These are phyloP conservation scores for Pterocarpus santalinus DNA, from an alignment of 306 rosid species.

Conservation along the genomic window DNA sequence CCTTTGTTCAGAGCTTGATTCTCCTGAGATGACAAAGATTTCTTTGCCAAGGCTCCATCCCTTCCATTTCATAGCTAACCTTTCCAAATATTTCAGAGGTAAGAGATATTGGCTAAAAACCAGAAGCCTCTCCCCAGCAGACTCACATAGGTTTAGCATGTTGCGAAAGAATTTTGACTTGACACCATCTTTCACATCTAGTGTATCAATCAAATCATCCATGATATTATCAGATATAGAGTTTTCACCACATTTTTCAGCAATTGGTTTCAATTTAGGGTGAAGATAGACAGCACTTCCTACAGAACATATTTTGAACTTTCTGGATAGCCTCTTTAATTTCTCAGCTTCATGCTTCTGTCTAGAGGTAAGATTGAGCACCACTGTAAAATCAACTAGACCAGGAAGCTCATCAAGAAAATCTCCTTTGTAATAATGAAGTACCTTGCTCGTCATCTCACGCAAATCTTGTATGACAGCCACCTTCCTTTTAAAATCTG, in stretches of 20 bases:
- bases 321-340: constrained; percentile 57
- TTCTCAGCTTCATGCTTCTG: constrained; percentile 69
- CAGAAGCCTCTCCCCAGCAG: constrained; percentile 81
- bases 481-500: constrained; percentile 80
- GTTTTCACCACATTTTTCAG: constrained; percentile 63
- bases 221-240: constrained; percentile 56
- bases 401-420: constrained; percentile 98
- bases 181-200: constrained; percentile 78
- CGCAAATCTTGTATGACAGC: constrained; percentile 88
- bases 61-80: constrained; percentile 66
- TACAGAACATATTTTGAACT: constrained; percentile 76
- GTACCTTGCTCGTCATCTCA: constrained; percentile 88
- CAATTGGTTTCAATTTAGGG: constrained; percentile 63
- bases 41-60: constrained; percentile 84
- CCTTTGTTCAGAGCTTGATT: constrained; percentile 73
- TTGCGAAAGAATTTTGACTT: constrained; percentile 81
- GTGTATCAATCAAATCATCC: constrained; percentile 64
- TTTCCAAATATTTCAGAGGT: constrained; percentile 84
- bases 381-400: constrained; percentile 78
- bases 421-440: constrained; percentile 95
- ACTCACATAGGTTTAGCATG: constrained; percentile 69
- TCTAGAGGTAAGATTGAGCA: constrained; percentile 67
- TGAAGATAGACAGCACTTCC: constrained; percentile 92
- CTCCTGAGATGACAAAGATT: constrained; percentile 87
- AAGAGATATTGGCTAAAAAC: constrained; percentile 94